Percentiles rank a stretch among this genome's conserved stretches.
phyloP scores from a whole-genome alignment of 2,329 filamentous ascomycete species.

The Stachybotrys chlorohalonatus region DNA sequence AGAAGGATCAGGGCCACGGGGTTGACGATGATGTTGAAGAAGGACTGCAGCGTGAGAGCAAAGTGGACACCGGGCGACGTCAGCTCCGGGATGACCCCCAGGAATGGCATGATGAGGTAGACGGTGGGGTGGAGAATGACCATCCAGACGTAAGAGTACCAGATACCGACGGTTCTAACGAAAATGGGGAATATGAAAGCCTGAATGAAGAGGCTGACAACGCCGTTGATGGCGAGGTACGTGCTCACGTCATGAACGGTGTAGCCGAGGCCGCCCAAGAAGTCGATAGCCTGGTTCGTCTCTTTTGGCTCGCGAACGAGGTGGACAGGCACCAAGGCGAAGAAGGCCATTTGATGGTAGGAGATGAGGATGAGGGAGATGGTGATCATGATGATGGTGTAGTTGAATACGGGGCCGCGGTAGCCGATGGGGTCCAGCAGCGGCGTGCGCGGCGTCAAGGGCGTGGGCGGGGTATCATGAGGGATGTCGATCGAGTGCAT shows the following conservation, averaged over 20 bases:
- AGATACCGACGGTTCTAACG: slow-evolving; percentile 56
- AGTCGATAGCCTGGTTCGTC: slow-evolving; percentile 21
- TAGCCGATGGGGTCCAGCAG: slow-evolving; percentile 5
- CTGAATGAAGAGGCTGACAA: slow-evolving; percentile 66
- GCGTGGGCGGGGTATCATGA: slow-evolving; percentile 7
- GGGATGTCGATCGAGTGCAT: slow-evolving; percentile 28
- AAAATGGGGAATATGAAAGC: slow-evolving; percentile 60
- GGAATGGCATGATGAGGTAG: slow-evolving; percentile 61
- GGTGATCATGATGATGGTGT: slow-evolving; percentile 31
- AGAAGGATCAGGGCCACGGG: slow-evolving; percentile 62
- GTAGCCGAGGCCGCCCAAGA: slow-evolving; percentile 56
- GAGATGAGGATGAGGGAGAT: slow-evolving; percentile 29
- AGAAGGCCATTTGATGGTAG: slow-evolving; percentile 37
- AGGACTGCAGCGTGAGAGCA: slow-evolving; percentile 56
- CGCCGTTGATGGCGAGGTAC: slow-evolving; percentile 60
- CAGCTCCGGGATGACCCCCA: slow-evolving; percentile 48
- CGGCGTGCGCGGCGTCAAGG: background rate
- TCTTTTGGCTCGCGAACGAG: slow-evolving; percentile 26
- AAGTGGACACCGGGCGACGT: slow-evolving; percentile 55
- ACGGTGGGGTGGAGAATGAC: slow-evolving; percentile 57
- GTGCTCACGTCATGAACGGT: slow-evolving; percentile 57
- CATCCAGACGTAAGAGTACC: slow-evolving; percentile 56
- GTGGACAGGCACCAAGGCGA: slow-evolving; percentile 31
- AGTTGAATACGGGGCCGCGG: slow-evolving; percentile 24
- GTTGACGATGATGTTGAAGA: slow-evolving; percentile 60